phyloP scores from a whole-genome alignment of 208 protist genomes.

The Wallacemonas sp. region DNA sequence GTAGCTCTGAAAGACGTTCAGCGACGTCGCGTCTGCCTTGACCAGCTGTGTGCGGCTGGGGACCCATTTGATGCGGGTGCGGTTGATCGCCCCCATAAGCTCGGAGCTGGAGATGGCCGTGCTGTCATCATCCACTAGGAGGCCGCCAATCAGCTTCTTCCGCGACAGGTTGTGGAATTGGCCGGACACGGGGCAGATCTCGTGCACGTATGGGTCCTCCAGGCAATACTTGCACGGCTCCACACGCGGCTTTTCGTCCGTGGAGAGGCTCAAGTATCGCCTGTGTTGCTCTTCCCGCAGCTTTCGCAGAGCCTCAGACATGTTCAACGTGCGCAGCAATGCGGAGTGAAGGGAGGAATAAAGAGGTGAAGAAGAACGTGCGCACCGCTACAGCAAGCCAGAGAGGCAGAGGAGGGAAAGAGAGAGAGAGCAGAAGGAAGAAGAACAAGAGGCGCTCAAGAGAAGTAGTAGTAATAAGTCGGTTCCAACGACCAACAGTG shows the following conservation, averaged over 20 bases:
- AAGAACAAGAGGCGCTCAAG: background rate
- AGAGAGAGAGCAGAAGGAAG: background rate
- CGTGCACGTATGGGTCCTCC: slow-evolving; percentile 40
- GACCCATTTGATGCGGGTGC: slow-evolving; percentile 74
- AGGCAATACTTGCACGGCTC: slow-evolving; percentile 56
- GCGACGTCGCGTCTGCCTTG: slow-evolving; percentile 56
- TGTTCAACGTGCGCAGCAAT: too few relatives aligned
- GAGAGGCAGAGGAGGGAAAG: slow-evolving; percentile 8
- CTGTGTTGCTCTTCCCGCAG: slow-evolving; percentile 32
- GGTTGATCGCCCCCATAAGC: slow-evolving; percentile 77
- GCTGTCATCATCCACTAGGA: slow-evolving; percentile 35
- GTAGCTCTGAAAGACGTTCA: slow-evolving; percentile 89
- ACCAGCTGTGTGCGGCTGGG: slow-evolving; percentile 72
- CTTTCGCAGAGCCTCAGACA: slow-evolving; percentile 17
- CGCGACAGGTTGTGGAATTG: slow-evolving; percentile 65
- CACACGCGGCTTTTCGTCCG: slow-evolving; percentile 35
- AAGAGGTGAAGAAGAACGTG: background rate
- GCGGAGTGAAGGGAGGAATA: background rate
- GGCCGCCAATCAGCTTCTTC: slow-evolving; percentile 63
- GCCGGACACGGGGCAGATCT: slow-evolving; percentile 72
- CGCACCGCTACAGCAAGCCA: slow-evolving; percentile 3
- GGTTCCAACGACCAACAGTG: background rate
- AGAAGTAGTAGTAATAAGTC: background rate
- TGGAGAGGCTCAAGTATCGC: slow-evolving; percentile 21
- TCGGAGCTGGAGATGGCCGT: slow-evolving; percentile 50